Evolutionary conservation across 2,329 filamentous ascomycete species (phyloP).

Genomic region (Fusarium virguliforme): DNA sequence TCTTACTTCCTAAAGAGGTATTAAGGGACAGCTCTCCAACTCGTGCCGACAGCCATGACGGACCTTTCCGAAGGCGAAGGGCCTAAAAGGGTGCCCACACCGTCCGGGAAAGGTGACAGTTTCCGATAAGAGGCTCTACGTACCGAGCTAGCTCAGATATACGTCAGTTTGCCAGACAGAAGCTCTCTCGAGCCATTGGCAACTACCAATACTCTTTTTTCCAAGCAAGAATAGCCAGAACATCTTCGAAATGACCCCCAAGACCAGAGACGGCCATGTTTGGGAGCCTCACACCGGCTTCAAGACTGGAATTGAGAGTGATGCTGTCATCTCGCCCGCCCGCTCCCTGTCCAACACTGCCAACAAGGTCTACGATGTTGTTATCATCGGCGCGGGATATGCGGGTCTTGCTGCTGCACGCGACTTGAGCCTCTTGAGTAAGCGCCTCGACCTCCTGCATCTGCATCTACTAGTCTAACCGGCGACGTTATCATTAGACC

Average conservation of each 20-base stretch:
- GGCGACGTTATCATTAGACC: background rate
- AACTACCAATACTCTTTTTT: background rate
- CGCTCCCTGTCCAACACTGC: background rate
- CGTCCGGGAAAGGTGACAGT: background rate
- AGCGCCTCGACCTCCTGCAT: background rate
- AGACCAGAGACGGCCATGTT: constrained; percentile 29
- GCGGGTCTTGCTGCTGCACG: constrained; percentile 41
- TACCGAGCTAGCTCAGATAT: constrained; percentile 7
- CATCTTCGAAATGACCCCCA: constrained; percentile 13
- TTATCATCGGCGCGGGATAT: constrained; percentile 46
- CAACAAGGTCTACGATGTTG: constrained; percentile 34
- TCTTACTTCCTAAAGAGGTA: constrained; percentile 2
- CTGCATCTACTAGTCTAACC: background rate
- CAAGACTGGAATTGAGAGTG: constrained; percentile 22
- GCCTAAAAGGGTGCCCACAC: constrained; percentile 10
- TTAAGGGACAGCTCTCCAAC: background rate
- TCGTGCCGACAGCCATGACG: background rate
- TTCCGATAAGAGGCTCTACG: constrained; percentile 3
- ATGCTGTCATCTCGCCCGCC: constrained; percentile 26
- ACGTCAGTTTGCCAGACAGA: constrained; percentile 11
- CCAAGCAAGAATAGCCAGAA: background rate
- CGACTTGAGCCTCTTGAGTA: constrained; percentile 31
- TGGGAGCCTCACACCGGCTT: constrained; percentile 23
- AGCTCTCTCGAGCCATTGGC: background rate
- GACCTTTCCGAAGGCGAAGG: constrained; percentile 8